A percentile compares a stretch with the other conserved stretches of the same genome.
phyloP scores from a whole-genome alignment of 345 rosid species.

The Citrus mangshanensis region DNA sequence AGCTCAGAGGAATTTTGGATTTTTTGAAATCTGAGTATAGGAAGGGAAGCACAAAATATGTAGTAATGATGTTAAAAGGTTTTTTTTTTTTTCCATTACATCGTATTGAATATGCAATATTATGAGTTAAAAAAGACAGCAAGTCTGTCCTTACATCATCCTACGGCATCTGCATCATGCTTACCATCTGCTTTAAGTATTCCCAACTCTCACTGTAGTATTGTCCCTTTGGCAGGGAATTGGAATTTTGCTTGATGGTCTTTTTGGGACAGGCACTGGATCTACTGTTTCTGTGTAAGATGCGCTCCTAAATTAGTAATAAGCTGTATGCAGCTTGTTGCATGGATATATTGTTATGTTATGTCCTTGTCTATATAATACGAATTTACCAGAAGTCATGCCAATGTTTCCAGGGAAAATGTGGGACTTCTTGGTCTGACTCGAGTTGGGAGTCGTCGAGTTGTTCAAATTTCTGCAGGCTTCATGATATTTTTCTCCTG shows the following conservation, averaged over 20 bases:
- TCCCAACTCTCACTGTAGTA: not conserved
- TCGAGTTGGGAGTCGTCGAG: conserved; percentile 97
- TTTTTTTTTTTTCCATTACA: not conserved
- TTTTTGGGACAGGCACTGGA: conserved; percentile 92
- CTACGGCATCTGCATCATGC: not conserved
- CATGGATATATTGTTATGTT: not conserved
- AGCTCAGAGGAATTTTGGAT: not conserved
- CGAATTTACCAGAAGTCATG: not conserved
- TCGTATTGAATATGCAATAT: too few relatives aligned
- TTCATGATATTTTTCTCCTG: conserved; percentile 95
- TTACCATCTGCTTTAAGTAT: too few relatives aligned
- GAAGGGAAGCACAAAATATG: not conserved
- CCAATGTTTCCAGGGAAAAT: conserved; percentile 64
- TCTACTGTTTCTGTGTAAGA: conserved; percentile 93
- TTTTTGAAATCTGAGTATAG: not conserved
- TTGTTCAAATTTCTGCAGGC: conserved; percentile 91
- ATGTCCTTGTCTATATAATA: not conserved
- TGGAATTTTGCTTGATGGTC: conserved; percentile 85
- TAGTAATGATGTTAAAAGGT: not conserved
- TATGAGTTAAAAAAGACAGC: not conserved
- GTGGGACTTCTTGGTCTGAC: conserved; percentile 93
- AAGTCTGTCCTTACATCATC: not conserved
- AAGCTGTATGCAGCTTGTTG: not conserved
- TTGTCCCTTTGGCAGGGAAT: conserved; percentile 58
- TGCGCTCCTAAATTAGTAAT: not conserved